These are phyloP conservation scores for Botrytis fragariae DNA, from an alignment of 2,329 filamentous ascomycete species.

Conservation along the genomic window DNA sequence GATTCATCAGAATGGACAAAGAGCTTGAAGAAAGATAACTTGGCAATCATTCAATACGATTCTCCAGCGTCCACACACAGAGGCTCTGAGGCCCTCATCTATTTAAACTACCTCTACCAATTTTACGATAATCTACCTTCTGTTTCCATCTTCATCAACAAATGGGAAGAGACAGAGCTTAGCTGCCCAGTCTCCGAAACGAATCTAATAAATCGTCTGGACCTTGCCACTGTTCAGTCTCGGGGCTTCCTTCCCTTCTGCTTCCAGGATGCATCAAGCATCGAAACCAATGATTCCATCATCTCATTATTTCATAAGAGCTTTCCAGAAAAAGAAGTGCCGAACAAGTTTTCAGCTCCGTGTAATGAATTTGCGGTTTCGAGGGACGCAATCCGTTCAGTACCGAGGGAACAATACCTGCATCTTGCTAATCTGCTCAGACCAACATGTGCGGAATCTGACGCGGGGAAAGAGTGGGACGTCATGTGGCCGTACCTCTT, in stretches of 20 bases:
- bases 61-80: too few species aligned
- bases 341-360: background rate
- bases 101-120: constrained; percentile 2
- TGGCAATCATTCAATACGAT: background rate
- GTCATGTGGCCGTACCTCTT: constrained; percentile 8
- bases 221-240: background rate
- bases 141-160: background rate
- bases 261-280: background rate
- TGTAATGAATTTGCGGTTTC: constrained; percentile 1
- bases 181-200: background rate
- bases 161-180: background rate
- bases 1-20: background rate
- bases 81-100: constrained; percentile 1
- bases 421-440: background rate
- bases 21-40: background rate
- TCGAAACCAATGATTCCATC: background rate
- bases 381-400: background rate
- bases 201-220: background rate
- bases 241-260: constrained; percentile 1
- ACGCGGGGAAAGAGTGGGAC: background rate
- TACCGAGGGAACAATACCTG: background rate
- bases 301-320: background rate
- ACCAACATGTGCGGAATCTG: background rate
- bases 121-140: background rate
- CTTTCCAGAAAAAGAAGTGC: background rate